Evolutionary conservation across 768 basidiomycete genomes (phyloP), one percentile per base, ranked within the genome.

Genomic region (Collybia mongolica): DNA sequence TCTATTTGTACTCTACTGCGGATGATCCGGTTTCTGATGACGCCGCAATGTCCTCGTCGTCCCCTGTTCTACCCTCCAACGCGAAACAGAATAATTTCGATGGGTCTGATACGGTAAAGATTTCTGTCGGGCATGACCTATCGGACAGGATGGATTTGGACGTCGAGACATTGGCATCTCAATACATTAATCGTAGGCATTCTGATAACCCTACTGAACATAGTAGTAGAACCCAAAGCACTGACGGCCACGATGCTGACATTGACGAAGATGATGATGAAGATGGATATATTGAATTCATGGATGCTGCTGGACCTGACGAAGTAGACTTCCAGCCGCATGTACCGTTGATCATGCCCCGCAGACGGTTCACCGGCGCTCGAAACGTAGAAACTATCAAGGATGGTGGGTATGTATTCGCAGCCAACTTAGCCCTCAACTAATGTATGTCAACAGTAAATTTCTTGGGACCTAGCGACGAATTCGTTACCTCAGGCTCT

Each of bases 331-430:
- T 56, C 18, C 59, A 71, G 39, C 62, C 62, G 37, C 63, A 66
- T 44, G 76, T 80, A 3, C 77, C 85, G 11, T 65, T 83, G 35
- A 67, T 93, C 42, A 67, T 79, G 54, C 91, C 93, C 22, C 80
- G 84, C 36, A 66, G 64, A 53, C 76, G 79, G 14, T 95, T 77
- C 65, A 62, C 65, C 35, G 93, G 93, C 12, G 81, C 84, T 26
- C 81, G 85, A 48, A 96, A 94, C 60, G 72, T 89, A 1, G 83
- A 83, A 53, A 96, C 93, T 0, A 79, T 92, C 37, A 96, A 96
- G 66, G 93, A 94, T 63, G 90, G 93, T 86, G 55, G 60, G 84
- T 62, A 32, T 5, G 11, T 32, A n/a, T 6, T 18, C 43, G 26
- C n/a, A 14, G 44, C 18, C 18, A 46, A 23, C 3, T 22, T 23